A percentile compares a stretch with the other conserved stretches of the same genome.
Evolutionary conservation across 2,329 filamentous ascomycete genomes (phyloP).

Genomic region (Niveomyces coronatus): DNA sequence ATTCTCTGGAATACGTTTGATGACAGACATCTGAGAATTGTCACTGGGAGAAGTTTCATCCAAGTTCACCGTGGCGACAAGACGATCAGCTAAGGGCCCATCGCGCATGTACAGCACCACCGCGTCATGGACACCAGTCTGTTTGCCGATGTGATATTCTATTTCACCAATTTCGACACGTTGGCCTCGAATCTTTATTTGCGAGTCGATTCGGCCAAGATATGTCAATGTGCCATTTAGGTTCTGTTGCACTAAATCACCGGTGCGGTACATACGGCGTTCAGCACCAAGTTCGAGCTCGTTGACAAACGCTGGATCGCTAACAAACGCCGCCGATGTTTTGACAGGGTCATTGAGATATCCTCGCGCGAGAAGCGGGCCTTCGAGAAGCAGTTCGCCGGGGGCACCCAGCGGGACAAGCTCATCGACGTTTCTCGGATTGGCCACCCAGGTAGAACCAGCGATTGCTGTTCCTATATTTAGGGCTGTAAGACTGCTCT

Average conservation of each 20-base stretch:
- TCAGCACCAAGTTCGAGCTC: background rate
- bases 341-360: background rate
- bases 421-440: background rate
- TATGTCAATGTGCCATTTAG: background rate
- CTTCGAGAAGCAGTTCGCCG: background rate
- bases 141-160: slow-evolving; percentile 34
- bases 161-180: slow-evolving; percentile 1
- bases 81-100: no score
- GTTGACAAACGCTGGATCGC: background rate
- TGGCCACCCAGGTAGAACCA: background rate
- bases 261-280: background rate
- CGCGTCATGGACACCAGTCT: no score
- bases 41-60: no score
- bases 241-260: background rate
- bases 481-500: no score
- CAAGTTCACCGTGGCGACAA: no score
- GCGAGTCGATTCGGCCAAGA: background rate
- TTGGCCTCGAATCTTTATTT: background rate
- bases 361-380: background rate
- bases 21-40: no score
- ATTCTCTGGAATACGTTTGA: no score
- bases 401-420: background rate
- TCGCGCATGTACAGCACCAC: no score
- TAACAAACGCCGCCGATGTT: background rate
- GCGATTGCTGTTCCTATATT: no score